Evolutionary conservation across 2,329 filamentous ascomycete species (phyloP), one percentile per base, ranked within the genome.

Genomic region (Colletotrichum coccodes): DNA sequence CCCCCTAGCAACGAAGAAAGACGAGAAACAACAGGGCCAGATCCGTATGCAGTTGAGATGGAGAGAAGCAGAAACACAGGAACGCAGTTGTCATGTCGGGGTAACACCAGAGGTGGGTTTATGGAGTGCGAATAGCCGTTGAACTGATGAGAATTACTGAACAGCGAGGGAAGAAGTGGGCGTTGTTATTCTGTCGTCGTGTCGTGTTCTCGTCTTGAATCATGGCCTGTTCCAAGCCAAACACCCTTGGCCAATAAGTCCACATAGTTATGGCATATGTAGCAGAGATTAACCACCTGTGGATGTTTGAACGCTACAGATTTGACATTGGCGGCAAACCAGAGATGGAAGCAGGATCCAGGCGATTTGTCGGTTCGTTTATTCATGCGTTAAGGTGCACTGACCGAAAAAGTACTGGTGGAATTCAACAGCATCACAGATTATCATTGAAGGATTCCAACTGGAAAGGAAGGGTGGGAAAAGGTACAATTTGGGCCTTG

Each of bases 41-140:
- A 50, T 38, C 23, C 6, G 62, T 46, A 50, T 4, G 42, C 61
- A 64, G 53, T 26, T 28, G 61, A n/a, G 23, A 30, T 16, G 6
- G 16, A 36, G 52, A 23, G 34, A 38, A 36, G 42, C 36, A 21
- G 28, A 52, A 52, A 60, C 23, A 50, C n/a, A 53, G 23, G 47
- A 62, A 66, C 47, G 18, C 58, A 26, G 11, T 34, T 54, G 49
- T 66, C 49, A 56, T 26, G 47, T 52, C 16, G 40, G 50, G 49
- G 63, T 66, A 26, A 58, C 49, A 38, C 47, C 38, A 23, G 54
- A 26, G 53, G 60, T 68, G 60, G 65, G 6, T 32, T 42, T 64
- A 44, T 64, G 60, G 60, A 44, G 47, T 36, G 40, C 11, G 32
- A 32, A 53, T 42, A 54, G 40, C 46, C 9, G 50, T n/a, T 59